These are phyloP conservation scores for Colletotrichum sp. DNA, from an alignment of 2,329 filamentous ascomycete genomes.

Conservation along the genomic window DNA sequence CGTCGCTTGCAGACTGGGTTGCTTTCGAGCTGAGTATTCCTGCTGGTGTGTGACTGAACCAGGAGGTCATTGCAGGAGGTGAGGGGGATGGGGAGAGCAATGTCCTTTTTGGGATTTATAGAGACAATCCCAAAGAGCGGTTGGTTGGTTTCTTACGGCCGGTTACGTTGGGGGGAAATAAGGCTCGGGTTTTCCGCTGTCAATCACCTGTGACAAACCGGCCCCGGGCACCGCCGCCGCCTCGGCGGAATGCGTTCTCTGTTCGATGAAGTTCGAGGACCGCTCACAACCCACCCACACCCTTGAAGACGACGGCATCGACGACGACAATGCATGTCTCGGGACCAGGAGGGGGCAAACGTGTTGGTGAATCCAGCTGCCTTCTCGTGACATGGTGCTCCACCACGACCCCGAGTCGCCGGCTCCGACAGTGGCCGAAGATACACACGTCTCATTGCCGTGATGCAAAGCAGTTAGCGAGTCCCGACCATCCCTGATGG, in stretches of 20 bases:
- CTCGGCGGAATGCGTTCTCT: not conserved
- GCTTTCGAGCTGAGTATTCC: not conserved
- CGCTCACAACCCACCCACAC: not conserved
- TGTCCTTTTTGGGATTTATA: not conserved
- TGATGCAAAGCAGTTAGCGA: not conserved
- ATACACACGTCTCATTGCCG: not conserved
- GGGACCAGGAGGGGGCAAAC: not conserved
- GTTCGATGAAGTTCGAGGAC: not conserved
- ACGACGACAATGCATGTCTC: not conserved
- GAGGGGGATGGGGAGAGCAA: not conserved
- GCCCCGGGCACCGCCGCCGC: not conserved
- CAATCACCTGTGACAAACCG: not conserved
- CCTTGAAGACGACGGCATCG: not conserved
- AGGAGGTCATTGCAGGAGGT: not conserved
- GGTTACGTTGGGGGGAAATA: not conserved
- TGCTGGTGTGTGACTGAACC: not conserved
- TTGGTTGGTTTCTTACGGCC: not conserved
- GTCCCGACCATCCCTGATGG: not conserved
- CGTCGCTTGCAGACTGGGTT: not conserved
- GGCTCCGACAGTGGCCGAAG: not conserved
- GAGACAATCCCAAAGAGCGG: not conserved
- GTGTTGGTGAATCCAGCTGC: not conserved
- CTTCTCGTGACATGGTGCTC: not conserved
- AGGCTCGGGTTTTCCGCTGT: not conserved
- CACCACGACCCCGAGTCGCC: not conserved